These are phyloP conservation scores for Penicillium carneum DNA, from an alignment of 2,329 filamentous ascomycete genomes.

Conservation along the genomic window DNA sequence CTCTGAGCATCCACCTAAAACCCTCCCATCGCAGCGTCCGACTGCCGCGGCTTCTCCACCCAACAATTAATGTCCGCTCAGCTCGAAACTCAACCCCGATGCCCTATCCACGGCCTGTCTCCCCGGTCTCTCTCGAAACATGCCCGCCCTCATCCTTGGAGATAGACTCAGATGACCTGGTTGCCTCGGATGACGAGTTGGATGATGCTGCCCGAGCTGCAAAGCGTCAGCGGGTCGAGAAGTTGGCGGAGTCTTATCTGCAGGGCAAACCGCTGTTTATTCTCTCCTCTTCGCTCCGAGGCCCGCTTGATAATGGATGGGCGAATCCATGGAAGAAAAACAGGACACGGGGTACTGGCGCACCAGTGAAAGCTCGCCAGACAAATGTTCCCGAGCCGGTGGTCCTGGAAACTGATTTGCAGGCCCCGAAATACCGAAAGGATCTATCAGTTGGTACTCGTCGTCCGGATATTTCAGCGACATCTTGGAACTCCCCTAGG, in stretches of 20 bases:
- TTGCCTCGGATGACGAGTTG: constrained; percentile 52
- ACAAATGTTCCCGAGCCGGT: constrained; percentile 26
- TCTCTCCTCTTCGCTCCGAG: constrained; percentile 54
- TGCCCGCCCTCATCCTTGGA: constrained; percentile 37
- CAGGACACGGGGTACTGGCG: constrained; percentile 18
- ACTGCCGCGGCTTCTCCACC: constrained; percentile 29
- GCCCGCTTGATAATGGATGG: constrained; percentile 56
- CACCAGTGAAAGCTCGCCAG: not conserved
- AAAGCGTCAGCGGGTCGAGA: constrained; percentile 55
- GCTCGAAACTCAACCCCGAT: constrained; percentile 36
- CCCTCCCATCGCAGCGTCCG: constrained; percentile 34
- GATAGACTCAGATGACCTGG: constrained; percentile 38
- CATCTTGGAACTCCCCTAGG: not conserved
- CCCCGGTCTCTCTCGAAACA: constrained; percentile 49
- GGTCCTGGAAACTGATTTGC: constrained; percentile 41
- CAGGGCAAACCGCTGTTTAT: constrained; percentile 55
- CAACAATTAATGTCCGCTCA: constrained; percentile 1
- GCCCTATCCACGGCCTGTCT: constrained; percentile 43
- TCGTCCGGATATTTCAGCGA: constrained; percentile 1
- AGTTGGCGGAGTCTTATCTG: constrained; percentile 51
- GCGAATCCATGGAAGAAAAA: constrained; percentile 55
- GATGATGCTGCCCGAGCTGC: constrained; percentile 42
- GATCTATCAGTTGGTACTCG: constrained; percentile 19
- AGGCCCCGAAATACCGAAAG: constrained; percentile 31
- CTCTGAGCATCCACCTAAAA: constrained; percentile 5